phyloP scores from a whole-genome alignment of 2,329 filamentous ascomycete species.

The Fusarium tjaetaba region DNA sequence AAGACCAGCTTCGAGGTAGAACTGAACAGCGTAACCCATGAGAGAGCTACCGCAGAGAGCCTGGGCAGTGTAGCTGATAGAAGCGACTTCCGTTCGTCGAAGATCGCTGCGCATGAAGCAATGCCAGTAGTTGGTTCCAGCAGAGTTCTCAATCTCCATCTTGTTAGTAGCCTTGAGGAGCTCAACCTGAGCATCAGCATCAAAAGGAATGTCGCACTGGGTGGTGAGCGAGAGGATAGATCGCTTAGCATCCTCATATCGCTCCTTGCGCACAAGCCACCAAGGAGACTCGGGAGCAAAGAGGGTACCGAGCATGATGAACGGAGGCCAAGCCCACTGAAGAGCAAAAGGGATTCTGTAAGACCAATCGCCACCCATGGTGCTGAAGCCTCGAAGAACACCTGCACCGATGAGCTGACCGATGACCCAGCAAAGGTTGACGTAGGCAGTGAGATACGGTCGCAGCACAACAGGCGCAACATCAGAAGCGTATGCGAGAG shows the following conservation, averaged over 20 bases:
- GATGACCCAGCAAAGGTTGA: constrained; percentile 61
- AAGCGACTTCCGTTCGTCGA: constrained; percentile 13
- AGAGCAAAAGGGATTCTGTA: constrained; percentile 60
- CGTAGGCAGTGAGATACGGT: constrained; percentile 58
- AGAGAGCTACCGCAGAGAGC: constrained; percentile 16
- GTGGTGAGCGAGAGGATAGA: constrained; percentile 34
- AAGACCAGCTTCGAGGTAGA: constrained; percentile 10
- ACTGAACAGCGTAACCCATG: constrained; percentile 16
- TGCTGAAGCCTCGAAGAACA: constrained; percentile 53
- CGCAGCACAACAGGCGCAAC: constrained; percentile 55
- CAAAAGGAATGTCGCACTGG: constrained; percentile 7
- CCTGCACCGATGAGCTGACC: constrained; percentile 57
- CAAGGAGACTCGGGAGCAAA: constrained; percentile 62
- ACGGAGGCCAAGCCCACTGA: constrained; percentile 59
- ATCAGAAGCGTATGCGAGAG: constrained; percentile 60
- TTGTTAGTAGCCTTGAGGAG: constrained; percentile 15
- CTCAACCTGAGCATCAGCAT: constrained; percentile 61
- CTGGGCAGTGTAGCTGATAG: constrained; percentile 6
- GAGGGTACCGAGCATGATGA: constrained; percentile 55
- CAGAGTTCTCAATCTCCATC: constrained; percentile 24
- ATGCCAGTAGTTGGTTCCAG: constrained; percentile 23
- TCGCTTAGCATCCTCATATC: constrained; percentile 51
- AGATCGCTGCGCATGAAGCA: constrained; percentile 24
- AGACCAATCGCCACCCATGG: constrained; percentile 54
- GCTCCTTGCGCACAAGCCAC: constrained; percentile 57